Conservation (phyloP, 495 filamentous ascomycete species). For the Penicillium crystallinum region DNA sequence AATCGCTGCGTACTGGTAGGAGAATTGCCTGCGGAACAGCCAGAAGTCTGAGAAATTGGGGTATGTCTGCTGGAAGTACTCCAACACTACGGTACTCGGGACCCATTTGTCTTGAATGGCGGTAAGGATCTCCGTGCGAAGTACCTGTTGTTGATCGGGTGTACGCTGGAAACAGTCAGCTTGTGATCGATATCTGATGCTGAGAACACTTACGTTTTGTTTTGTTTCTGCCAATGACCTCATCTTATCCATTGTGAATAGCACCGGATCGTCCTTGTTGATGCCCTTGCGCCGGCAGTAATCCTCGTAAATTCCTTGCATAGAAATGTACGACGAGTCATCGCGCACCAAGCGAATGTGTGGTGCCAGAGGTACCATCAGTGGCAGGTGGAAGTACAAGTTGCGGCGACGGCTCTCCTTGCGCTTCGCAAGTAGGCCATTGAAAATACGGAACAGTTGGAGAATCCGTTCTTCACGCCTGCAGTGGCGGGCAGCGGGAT, state of each 20-base stretch:
- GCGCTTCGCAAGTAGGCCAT: constrained; percentile 78
- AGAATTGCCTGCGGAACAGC: constrained; percentile 94
- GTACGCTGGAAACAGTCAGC: constrained; percentile 46
- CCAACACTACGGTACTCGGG: constrained; percentile 67
- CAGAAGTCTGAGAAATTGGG: constrained; percentile 92
- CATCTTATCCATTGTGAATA: constrained; percentile 92
- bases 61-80: constrained; percentile 87
- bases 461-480: constrained; percentile 90
- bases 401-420: constrained; percentile 94
- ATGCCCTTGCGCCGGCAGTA: constrained; percentile 80
- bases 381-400: constrained; percentile 88
- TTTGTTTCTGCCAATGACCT: constrained; percentile 67
- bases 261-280: constrained; percentile 89
- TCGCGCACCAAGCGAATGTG: constrained; percentile 92
- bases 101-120: constrained; percentile 92
- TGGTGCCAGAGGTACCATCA: constrained; percentile 91
- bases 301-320: constrained; percentile 93
- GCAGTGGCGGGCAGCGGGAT: constrained; percentile 85
- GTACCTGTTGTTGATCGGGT: constrained; percentile 61
- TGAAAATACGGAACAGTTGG: constrained; percentile 97
- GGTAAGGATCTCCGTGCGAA: constrained; percentile 76
- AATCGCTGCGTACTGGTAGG: constrained; percentile 91
- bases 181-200: background rate
- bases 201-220: constrained; percentile 48
- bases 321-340: constrained; percentile 86